Conservation (phyloP, 2,329 filamentous ascomycete species). For the Endocalyx cinctus region DNA sequence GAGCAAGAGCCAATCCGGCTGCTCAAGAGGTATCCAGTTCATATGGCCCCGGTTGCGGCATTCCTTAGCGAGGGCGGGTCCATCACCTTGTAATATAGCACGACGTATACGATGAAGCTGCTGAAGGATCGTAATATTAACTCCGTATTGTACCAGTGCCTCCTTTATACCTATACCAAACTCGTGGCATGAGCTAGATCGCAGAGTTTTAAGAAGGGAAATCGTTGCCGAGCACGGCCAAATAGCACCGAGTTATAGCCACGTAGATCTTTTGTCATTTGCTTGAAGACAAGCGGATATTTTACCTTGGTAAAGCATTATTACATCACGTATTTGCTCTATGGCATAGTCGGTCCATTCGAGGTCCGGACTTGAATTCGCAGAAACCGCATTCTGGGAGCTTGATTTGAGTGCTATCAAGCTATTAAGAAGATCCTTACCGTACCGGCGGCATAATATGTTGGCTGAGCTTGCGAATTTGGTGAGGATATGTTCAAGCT, state of each 20-base stretch:
- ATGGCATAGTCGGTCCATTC: no score
- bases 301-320: no score
- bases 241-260: no score
- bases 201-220: no score
- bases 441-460: background rate
- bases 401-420: constrained; percentile 4
- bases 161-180: no score
- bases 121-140: constrained; percentile 3
- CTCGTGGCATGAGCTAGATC: no score
- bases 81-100: constrained; percentile 1
- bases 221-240: no score
- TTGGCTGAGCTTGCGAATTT: background rate
- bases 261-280: no score
- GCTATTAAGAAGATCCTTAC: background rate
- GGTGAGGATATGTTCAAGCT: background rate
- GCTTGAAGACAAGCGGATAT: no score
- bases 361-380: no score
- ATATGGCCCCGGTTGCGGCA: constrained; percentile 2
- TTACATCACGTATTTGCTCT: no score
- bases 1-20: constrained; percentile 9
- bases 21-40: constrained; percentile 3
- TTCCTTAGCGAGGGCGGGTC: constrained; percentile 3
- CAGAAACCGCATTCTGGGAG: constrained; percentile 1
- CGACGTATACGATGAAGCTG: constrained; percentile 1
- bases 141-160: no score